Evolutionary conservation across 2,329 filamentous ascomycete species (phyloP).

Genomic region (Fusarium buxicola): DNA sequence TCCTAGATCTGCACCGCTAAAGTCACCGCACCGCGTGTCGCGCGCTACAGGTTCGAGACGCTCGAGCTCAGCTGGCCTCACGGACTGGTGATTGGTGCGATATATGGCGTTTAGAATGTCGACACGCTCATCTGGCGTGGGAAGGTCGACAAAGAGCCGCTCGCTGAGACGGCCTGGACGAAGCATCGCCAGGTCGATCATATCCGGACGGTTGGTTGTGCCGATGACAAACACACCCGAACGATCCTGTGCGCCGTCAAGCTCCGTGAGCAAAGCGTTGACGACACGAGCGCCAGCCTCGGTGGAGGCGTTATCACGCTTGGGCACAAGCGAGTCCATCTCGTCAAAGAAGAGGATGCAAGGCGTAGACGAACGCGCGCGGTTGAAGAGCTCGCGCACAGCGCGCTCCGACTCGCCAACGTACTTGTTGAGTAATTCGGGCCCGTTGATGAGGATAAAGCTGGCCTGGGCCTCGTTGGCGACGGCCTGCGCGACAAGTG

Average conservation of each 20-base stretch:
- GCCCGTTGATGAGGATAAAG: constrained; percentile 98
- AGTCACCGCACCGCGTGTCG: constrained; percentile 76
- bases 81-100: constrained; percentile 54
- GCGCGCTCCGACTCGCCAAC: constrained; percentile 96
- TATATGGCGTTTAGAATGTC: constrained; percentile 83
- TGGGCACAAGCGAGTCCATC: constrained; percentile 90
- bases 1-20: constrained; percentile 76
- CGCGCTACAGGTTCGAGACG: constrained; percentile 73
- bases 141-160: constrained; percentile 89
- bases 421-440: constrained; percentile 96
- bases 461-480: constrained; percentile 96
- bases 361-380: constrained; percentile 85
- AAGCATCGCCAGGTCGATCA: constrained; percentile 96
- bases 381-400: constrained; percentile 89
- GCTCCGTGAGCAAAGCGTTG: constrained; percentile 92
- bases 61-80: constrained; percentile 60
- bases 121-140: constrained; percentile 80
- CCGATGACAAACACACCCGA: constrained; percentile 93
- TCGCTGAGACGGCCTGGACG: constrained; percentile 90
- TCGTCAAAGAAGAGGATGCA: constrained; percentile 99
- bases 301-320: constrained; percentile 79
- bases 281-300: constrained; percentile 91
- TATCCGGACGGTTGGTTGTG: constrained; percentile 94
- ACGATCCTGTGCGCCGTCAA: constrained; percentile 85
- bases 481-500: constrained; percentile 93